These are phyloP conservation scores for Phytophthora cactorum DNA, from an alignment of 352 stramenopile species.

Conservation along the genomic window DNA sequence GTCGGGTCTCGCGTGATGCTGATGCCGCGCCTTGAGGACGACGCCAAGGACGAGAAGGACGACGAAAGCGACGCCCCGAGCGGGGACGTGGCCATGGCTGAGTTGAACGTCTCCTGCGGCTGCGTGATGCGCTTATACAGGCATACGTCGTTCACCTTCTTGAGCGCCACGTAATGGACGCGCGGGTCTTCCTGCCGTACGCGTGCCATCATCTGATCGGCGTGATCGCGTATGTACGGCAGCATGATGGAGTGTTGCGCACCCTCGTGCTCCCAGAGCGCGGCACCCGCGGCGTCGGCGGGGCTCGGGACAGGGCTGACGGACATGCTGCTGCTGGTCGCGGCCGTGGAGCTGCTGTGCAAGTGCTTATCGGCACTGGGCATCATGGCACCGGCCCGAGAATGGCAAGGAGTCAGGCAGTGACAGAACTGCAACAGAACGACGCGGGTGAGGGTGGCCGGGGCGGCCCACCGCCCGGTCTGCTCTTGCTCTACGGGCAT, in stretches of 20 bases:
- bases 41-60: constrained; percentile 39
- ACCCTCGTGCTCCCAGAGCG: constrained; percentile 51
- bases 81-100: constrained; percentile 18
- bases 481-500: constrained; percentile 15
- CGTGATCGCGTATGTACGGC: constrained; percentile 65
- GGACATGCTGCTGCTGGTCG: constrained; percentile 20
- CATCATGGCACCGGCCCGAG: constrained; percentile 13
- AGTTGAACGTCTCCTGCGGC: constrained; percentile 18
- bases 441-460: neutral
- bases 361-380: constrained; percentile 21
- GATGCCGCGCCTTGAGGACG: constrained; percentile 25
- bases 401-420: constrained; percentile 25
- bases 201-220: constrained; percentile 48
- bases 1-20: constrained; percentile 23
- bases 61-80: constrained; percentile 24
- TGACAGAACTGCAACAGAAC: constrained; percentile 20
- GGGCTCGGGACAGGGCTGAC: constrained; percentile 19
- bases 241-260: constrained; percentile 48
- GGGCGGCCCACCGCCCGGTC: neutral
- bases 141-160: constrained; percentile 69
- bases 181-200: constrained; percentile 58
- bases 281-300: constrained; percentile 37
- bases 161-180: constrained; percentile 55
- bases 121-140: constrained; percentile 60
- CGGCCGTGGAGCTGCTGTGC: constrained; percentile 25